Percentiles rank a stretch among this genome's conserved stretches.
Evolutionary conservation across 2,329 filamentous ascomycete genomes (phyloP).

Genomic region (Ophiostoma novo-ulmi): DNA sequence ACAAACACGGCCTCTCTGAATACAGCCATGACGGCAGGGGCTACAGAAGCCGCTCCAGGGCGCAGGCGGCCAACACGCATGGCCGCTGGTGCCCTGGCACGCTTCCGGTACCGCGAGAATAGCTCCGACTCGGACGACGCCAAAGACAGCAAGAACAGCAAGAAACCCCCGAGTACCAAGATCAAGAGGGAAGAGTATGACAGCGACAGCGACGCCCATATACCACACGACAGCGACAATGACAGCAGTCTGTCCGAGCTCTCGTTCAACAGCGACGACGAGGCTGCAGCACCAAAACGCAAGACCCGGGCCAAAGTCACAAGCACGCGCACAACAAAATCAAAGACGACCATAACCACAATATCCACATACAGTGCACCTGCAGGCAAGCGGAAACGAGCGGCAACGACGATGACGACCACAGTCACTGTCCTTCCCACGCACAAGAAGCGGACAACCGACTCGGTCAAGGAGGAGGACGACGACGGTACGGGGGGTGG

Average conservation of each 20-base stretch:
- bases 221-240: slow-evolving; percentile 14
- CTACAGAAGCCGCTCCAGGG: not conserved
- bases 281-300: slow-evolving; percentile 29
- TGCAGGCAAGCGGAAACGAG: slow-evolving; percentile 34
- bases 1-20: not conserved
- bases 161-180: not conserved
- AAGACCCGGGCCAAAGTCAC: not conserved
- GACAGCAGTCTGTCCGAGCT: slow-evolving; percentile 26
- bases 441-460: slow-evolving; percentile 25
- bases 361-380: slow-evolving; percentile 7
- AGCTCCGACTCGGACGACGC: slow-evolving; percentile 19
- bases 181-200: slow-evolving; percentile 13
- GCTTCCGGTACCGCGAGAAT: slow-evolving; percentile 27
- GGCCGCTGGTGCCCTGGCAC: slow-evolving; percentile 23
- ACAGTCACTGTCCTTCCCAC: slow-evolving; percentile 32
- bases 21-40: slow-evolving; percentile 12
- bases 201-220: slow-evolving; percentile 14
- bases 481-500: not conserved
- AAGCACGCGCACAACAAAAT: not conserved
- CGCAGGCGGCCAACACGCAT: slow-evolving; percentile 24
- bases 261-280: slow-evolving; percentile 33
- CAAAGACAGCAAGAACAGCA: not conserved
- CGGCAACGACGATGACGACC: slow-evolving; percentile 30
- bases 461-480: slow-evolving; percentile 21
- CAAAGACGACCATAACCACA: slow-evolving; percentile 11